These are phyloP conservation scores for Clonostachys byssicola DNA, from an alignment of 2,329 filamentous ascomycete genomes.

Conservation along the genomic window DNA sequence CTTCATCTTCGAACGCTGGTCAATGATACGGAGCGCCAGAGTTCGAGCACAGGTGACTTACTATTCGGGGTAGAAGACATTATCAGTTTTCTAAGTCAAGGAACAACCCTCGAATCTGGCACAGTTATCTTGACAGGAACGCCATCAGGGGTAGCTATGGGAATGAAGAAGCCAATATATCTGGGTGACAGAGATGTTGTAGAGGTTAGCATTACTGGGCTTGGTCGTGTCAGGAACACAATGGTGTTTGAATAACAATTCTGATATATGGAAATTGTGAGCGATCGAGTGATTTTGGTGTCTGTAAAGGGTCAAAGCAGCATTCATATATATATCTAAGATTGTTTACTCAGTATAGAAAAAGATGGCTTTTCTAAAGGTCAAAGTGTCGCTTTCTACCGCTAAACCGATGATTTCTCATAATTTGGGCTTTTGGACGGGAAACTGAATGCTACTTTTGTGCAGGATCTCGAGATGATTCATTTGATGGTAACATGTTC, in stretches of 20 bases:
- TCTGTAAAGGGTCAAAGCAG: too few relatives aligned
- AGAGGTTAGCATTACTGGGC: conserved; percentile 31
- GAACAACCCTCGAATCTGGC: conserved; percentile 44
- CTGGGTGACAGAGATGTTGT: conserved; percentile 36
- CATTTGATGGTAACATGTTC: too few relatives aligned
- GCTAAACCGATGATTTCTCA: too few relatives aligned
- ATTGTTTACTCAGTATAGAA: too few relatives aligned
- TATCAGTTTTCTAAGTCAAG: conserved; percentile 39
- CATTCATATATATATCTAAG: too few relatives aligned
- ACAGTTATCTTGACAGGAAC: conserved; percentile 47
- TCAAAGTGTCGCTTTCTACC: too few relatives aligned
- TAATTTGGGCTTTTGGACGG: too few relatives aligned
- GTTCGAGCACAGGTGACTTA: conserved; percentile 39
- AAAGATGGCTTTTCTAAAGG: too few relatives aligned
- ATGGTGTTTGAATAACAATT: conserved; percentile 25
- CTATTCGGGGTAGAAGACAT: conserved; percentile 43
- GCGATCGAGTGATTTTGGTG: too few relatives aligned
- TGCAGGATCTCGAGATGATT: too few relatives aligned
- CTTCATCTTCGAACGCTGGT: conserved; percentile 30
- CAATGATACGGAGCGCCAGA: conserved; percentile 45
- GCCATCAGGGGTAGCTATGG: conserved; percentile 40
- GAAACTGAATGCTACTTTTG: too few relatives aligned
- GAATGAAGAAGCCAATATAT: conserved; percentile 33
- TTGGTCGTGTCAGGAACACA: conserved; percentile 25
- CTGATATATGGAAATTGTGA: too few relatives aligned